phyloP scores from a whole-genome alignment of 1,284 basidiomycete species.

The Wolfiporia cocos region DNA sequence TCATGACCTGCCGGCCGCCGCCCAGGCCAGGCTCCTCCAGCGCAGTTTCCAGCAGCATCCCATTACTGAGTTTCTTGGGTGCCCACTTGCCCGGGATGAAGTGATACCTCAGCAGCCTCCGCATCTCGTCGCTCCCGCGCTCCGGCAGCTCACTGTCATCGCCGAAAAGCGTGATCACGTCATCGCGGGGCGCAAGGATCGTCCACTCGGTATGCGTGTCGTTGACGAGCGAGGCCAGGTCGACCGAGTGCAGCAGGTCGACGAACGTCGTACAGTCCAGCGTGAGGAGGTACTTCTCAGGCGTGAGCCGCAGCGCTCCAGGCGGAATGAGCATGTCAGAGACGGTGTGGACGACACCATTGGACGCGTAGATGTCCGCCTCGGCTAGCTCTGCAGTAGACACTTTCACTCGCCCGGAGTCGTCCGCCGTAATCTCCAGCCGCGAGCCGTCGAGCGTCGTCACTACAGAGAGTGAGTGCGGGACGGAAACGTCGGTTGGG shows the following conservation, averaged over 20 bases:
- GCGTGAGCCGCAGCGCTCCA: slow-evolving; percentile 73
- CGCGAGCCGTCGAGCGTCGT: slow-evolving; percentile 64
- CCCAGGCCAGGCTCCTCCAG: slow-evolving; percentile 63
- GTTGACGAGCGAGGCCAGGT: slow-evolving; percentile 76
- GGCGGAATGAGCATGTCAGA: slow-evolving; percentile 79
- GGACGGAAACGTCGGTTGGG: neutral
- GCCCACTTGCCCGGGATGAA: slow-evolving; percentile 78
- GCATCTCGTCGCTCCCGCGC: slow-evolving; percentile 60
- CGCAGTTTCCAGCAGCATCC: slow-evolving; percentile 76
- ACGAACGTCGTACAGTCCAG: slow-evolving; percentile 92
- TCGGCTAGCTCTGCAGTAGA: slow-evolving; percentile 61
- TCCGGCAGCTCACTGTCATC: slow-evolving; percentile 48
- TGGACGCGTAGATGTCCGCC: slow-evolving; percentile 87
- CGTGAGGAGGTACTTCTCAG: slow-evolving; percentile 89
- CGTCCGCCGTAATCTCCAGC: slow-evolving; percentile 53
- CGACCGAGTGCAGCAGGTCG: slow-evolving; percentile 77
- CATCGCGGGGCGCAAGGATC: slow-evolving; percentile 86
- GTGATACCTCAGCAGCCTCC: slow-evolving; percentile 74
- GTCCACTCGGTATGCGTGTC: slow-evolving; percentile 68
- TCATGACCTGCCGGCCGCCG: slow-evolving; percentile 68
- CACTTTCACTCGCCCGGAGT: slow-evolving; percentile 45
- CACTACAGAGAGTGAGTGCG: slow-evolving; percentile 35
- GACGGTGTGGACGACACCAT: slow-evolving; percentile 91
- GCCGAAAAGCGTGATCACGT: slow-evolving; percentile 63
- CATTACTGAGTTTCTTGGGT: slow-evolving; percentile 63